phyloP scores from a whole-genome alignment of 1,139 yeast genomes.

The Debaryomyces coudertii region DNA sequence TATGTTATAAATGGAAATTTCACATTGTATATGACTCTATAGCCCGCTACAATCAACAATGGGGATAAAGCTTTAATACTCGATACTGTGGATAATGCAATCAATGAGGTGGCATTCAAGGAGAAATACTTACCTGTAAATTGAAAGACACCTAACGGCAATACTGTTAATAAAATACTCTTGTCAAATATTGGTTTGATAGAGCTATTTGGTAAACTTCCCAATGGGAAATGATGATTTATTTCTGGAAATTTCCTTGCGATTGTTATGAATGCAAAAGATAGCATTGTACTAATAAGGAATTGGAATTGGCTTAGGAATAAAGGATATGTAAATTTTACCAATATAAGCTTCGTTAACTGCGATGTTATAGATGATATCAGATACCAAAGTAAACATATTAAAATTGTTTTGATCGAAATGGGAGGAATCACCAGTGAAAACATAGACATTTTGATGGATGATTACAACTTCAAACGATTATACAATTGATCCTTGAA shows the following conservation, averaged over 20 bases:
- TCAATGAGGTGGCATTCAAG: slow-evolving; percentile 41
- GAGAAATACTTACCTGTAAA: slow-evolving; percentile 42
- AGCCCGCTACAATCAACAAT: slow-evolving; percentile 39
- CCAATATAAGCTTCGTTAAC: slow-evolving; percentile 45
- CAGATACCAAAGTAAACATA: slow-evolving; percentile 49
- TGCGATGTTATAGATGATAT: slow-evolving; percentile 54
- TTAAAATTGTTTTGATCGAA: slow-evolving; percentile 32
- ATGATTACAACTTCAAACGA: slow-evolving; percentile 3
- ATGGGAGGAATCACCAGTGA: slow-evolving; percentile 28
- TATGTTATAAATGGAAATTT: slow-evolving; percentile 39
- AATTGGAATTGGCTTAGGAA: slow-evolving; percentile 56
- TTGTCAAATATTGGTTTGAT: slow-evolving; percentile 25
- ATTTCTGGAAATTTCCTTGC: slow-evolving; percentile 26
- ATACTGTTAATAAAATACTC: slow-evolving; percentile 29
- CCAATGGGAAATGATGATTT: slow-evolving; percentile 30
- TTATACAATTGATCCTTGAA: slow-evolving; percentile 3
- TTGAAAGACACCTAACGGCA: slow-evolving; percentile 45
- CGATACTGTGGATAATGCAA: slow-evolving; percentile 44
- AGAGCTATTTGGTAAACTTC: slow-evolving; percentile 32
- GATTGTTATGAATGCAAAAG: slow-evolving; percentile 27
- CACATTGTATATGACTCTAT: slow-evolving; percentile 36
- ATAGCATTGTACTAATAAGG: slow-evolving; percentile 39
- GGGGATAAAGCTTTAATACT: slow-evolving; percentile 47
- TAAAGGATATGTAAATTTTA: slow-evolving; percentile 50
- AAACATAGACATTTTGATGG: slow-evolving; percentile 4